Conservation (phyloP, 2,329 filamentous ascomycete genomes). For the Claviceps citrina region DNA sequence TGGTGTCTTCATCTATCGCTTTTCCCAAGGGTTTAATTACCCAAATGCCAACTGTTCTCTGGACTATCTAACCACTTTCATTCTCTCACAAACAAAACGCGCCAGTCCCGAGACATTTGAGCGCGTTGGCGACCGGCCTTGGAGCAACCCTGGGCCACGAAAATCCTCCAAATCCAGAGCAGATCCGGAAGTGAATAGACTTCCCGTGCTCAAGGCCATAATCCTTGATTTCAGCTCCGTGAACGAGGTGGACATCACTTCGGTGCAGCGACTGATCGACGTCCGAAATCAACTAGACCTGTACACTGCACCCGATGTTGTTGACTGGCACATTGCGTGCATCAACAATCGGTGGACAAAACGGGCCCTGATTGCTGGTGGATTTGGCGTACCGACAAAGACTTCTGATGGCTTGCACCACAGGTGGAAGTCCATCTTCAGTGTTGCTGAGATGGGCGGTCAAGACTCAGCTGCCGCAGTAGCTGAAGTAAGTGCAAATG, state of each 20-base stretch:
- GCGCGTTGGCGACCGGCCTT: constrained; percentile 64
- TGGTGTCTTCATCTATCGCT: constrained; percentile 90
- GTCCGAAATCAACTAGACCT: constrained; percentile 85
- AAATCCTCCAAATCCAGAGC: constrained; percentile 27
- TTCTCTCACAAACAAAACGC: constrained; percentile 58
- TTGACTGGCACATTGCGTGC: constrained; percentile 93
- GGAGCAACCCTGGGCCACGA: constrained; percentile 76
- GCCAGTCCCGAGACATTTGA: constrained; percentile 55
- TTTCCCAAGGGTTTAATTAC: constrained; percentile 90
- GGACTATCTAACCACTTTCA: constrained; percentile 55
- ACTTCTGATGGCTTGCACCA: constrained; percentile 31
- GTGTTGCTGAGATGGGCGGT: constrained; percentile 72
- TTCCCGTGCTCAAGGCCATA: constrained; percentile 68
- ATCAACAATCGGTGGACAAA: constrained; percentile 88
- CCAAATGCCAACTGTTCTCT: constrained; percentile 83
- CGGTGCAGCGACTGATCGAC: constrained; percentile 82
- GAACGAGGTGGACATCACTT: constrained; percentile 87
- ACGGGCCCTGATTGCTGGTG: constrained; percentile 69
- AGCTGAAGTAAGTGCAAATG: constrained; percentile 49
- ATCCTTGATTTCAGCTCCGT: constrained; percentile 89
- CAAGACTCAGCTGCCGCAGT: constrained; percentile 50
- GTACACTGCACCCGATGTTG: constrained; percentile 62
- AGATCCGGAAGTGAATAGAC: constrained; percentile 19
- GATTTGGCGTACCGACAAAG: constrained; percentile 68
- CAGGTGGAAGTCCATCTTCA: constrained; percentile 91